Percentiles rank a stretch among this genome's conserved stretches.
Evolutionary conservation across 179 eudicot genomes (phyloP).

Genomic region (Beta lomatogona): DNA sequence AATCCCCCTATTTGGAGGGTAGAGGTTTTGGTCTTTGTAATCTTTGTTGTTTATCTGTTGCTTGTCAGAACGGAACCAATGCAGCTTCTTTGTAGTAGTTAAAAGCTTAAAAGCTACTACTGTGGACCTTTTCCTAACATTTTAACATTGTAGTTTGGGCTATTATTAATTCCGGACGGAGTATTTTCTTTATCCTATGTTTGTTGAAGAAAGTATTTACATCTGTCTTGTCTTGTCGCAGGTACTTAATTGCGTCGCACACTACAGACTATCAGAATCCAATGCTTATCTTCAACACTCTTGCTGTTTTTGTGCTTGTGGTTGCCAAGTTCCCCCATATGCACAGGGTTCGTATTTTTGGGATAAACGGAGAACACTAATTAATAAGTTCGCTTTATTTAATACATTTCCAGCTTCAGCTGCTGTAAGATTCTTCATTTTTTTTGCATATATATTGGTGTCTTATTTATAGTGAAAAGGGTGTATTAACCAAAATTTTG

Average conservation of each 20-base stretch:
- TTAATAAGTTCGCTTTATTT: not conserved
- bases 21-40: not conserved
- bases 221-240: constrained; percentile 10
- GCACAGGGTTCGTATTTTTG: constrained; percentile 63
- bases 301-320: constrained; percentile 50
- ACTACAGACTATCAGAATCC: constrained; percentile 57
- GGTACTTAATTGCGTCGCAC: constrained; percentile 58
- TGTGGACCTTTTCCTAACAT: not conserved
- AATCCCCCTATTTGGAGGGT: not conserved
- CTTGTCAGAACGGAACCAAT: not conserved
- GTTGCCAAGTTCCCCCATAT: constrained; percentile 57
- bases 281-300: constrained; percentile 52
- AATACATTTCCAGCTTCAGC: constrained; percentile 3
- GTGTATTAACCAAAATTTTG: constrained; percentile 26
- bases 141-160: not conserved
- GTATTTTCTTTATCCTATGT: not conserved
- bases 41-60: not conserved
- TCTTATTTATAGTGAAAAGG: constrained; percentile 13
- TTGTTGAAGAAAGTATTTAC: not conserved
- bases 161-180: not conserved
- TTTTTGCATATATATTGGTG: constrained; percentile 34
- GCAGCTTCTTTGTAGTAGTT: not conserved
- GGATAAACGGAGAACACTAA: constrained; percentile 49
- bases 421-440: constrained; percentile 12
- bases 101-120: not conserved